Conservation (phyloP, 2,329 filamentous ascomycete genomes). For the Neonectria hederae region DNA sequence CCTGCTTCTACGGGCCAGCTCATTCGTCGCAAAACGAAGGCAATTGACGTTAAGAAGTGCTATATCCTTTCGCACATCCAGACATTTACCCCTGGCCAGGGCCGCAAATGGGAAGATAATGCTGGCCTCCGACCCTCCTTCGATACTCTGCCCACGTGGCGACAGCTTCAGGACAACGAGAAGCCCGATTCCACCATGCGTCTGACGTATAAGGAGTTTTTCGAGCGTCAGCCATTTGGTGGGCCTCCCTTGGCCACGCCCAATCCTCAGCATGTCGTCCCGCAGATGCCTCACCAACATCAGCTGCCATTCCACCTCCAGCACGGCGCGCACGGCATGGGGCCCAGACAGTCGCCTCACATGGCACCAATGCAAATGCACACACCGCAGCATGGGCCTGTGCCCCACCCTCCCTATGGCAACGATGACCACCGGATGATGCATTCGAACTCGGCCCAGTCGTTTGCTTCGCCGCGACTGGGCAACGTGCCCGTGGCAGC, state of each 20-base stretch:
- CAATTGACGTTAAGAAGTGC: slow-evolving; percentile 76
- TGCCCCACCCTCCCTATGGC: slow-evolving; percentile 72
- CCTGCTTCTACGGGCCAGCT: slow-evolving; percentile 52
- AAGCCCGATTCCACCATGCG: slow-evolving; percentile 71
- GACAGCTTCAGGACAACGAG: slow-evolving; percentile 75
- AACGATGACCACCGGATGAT: slow-evolving; percentile 91
- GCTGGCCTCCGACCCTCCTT: slow-evolving; percentile 86
- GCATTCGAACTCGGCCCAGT: slow-evolving; percentile 82
- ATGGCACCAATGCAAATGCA: slow-evolving; percentile 83
- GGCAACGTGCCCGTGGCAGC: slow-evolving; percentile 74
- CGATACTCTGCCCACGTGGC: slow-evolving; percentile 87
- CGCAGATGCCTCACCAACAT: slow-evolving; percentile 82
- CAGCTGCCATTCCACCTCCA: slow-evolving; percentile 86
- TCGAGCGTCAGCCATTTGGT: slow-evolving; percentile 72
- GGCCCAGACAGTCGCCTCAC: slow-evolving; percentile 75
- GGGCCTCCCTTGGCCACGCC: slow-evolving; percentile 71
- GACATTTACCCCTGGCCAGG: slow-evolving; percentile 61
- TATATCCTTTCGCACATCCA: slow-evolving; percentile 64
- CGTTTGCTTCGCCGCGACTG: slow-evolving; percentile 85
- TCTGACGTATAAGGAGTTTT: slow-evolving; percentile 79
- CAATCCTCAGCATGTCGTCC: slow-evolving; percentile 73
- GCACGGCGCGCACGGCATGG: slow-evolving; percentile 73
- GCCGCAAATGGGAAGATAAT: slow-evolving; percentile 75
- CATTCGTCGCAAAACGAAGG: slow-evolving; percentile 76
- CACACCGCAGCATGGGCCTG: slow-evolving; percentile 74